phyloP scores from a whole-genome alignment of 495 filamentous ascomycete species.

The Cercophora newfieldiana region DNA sequence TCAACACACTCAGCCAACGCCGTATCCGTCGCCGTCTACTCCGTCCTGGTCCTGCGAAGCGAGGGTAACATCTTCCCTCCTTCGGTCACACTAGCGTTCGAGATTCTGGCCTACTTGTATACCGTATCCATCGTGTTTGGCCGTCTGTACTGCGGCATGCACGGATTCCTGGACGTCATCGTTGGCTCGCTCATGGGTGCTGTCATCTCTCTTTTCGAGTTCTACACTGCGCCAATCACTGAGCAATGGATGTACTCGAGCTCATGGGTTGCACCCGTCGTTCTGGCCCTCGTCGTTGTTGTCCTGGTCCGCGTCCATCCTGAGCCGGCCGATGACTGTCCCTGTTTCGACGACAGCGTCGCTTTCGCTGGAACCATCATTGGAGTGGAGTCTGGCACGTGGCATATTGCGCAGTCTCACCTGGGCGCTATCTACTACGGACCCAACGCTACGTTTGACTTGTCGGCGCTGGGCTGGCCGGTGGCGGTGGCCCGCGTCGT shows the following conservation, averaged over 20 bases:
- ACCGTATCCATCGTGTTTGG: slow-evolving; percentile 87
- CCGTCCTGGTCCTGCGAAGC: slow-evolving; percentile 62
- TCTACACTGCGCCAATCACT: slow-evolving; percentile 63
- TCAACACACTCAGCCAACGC: slow-evolving; percentile 97
- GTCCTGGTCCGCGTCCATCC: slow-evolving; percentile 85
- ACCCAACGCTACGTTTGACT: slow-evolving; percentile 55
- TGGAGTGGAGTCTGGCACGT: slow-evolving; percentile 74
- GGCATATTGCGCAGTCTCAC: slow-evolving; percentile 68
- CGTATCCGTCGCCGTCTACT: slow-evolving; percentile 89
- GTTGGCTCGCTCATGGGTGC: slow-evolving; percentile 76
- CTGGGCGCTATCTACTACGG: slow-evolving; percentile 57
- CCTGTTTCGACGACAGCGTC: slow-evolving; percentile 96
- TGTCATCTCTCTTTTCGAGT: slow-evolving; percentile 65
- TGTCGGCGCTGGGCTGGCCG: slow-evolving; percentile 57
- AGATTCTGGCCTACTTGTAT: slow-evolving; percentile 74
- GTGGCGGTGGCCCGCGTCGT: slow-evolving; percentile 65
- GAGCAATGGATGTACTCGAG: slow-evolving; percentile 65
- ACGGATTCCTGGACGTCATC: slow-evolving; percentile 89
- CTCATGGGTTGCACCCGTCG: slow-evolving; percentile 56
- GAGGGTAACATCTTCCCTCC: slow-evolving; percentile 55
- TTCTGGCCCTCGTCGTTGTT: slow-evolving; percentile 64
- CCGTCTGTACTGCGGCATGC: slow-evolving; percentile 96
- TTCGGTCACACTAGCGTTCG: slow-evolving; percentile 56
- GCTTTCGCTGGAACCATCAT: slow-evolving; percentile 88
- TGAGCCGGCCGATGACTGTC: slow-evolving; percentile 94